Base-by-base conservation (phyloP, 192 early-diverging fungal genomes). In the Spizellomyces sp. region DNA sequence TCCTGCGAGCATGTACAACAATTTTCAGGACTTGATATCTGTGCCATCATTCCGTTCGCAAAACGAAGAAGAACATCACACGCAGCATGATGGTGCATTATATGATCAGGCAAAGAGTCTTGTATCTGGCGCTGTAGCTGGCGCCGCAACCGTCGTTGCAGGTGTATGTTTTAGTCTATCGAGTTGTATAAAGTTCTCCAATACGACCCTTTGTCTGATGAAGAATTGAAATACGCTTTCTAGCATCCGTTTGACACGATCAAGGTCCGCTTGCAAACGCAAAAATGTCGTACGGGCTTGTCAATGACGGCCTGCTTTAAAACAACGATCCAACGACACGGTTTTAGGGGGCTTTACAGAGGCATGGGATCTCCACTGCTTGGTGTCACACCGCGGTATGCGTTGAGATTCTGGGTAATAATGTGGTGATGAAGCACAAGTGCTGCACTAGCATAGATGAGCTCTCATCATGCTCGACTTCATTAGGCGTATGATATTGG, bases 221-320 rank as follows among this genome's bases (percentile, higher is more conserved):
- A 36, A 36, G 27, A 36, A 36, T 36, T 36, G 27, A 36, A 36
- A 36, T 36, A 36, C 22, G 15, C 27, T 61, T 61, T 12, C 36
- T 48, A 76, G 70, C 79, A 80, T 55, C 78, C 75, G 5, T 81
- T 79, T 64, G 78, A 77, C 89, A 95, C 82, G 89, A 91, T 69
- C 88, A 96, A 98, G 84, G 96, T 98, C 27, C 90, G 95, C 50
- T 85, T 98, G 79, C 96, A 98, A 77, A 98, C 96, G 21, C 87
- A 88, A 57, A 86, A 90, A 44, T 82, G 84, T 66, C 93, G 95
- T 86, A 92, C 84, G 59, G 90, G 90, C 74, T 91, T 92, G 10
- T 71, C 87, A 36, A 61, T 61, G 59, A 61, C 36, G 17, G 93
- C 96, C 73, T 94, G 92, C 75, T 90, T 94, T 80, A 82, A 85